Evolutionary conservation across 2,329 filamentous ascomycete genomes (phyloP), one percentile per base, ranked within the genome.

Genomic region (Dothideomycetidae sp.): DNA sequence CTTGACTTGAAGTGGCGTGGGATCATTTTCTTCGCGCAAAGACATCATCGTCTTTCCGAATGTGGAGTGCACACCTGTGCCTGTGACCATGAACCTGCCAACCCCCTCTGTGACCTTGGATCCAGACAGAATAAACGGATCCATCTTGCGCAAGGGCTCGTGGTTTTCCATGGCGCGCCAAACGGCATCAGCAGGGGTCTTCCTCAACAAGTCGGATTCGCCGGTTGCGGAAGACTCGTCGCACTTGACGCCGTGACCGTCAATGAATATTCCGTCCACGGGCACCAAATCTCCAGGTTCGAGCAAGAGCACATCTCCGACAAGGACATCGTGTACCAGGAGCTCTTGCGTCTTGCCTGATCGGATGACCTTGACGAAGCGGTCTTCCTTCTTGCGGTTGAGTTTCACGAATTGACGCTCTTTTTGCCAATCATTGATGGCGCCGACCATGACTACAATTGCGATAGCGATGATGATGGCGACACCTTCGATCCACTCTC

Each of bases 111-210:
- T 74, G 9, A 88, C 75, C 47, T 83, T 84, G 2, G 78, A 78
- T 31, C 81, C 86, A 18, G 85, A 93, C 47, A 93, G 81, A 49
- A 94, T 84, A 55, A 88, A 88, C 0, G 81, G 81, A 48, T 86
- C 81, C 43, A 79, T 61, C 50, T 84, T 84, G 61, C 68, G 67
- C 21, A 78, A 58, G 11, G 64, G 64, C 36, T 75, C 65, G 41
- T 73, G 64, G 33, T 71, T 73, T 44, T 77, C 68, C 44, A 80
- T 76, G 3, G 73, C 67, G 21, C 66, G 66, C 52, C 70, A 76
- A 13, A 82, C 81, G 15, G 80, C 75, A 17, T 74, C 70, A 2
- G 68, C 76, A 2, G 70, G 54, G 1, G 63, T 68, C 57, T 86
- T 86, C 49, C 72, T 75, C 19, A 85, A 61, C 5, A 82, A 56